Evolutionary conservation across 2,329 filamentous ascomycete species (phyloP), one percentile per base, ranked within the genome.

Genomic region (Fusarium irregulare): DNA sequence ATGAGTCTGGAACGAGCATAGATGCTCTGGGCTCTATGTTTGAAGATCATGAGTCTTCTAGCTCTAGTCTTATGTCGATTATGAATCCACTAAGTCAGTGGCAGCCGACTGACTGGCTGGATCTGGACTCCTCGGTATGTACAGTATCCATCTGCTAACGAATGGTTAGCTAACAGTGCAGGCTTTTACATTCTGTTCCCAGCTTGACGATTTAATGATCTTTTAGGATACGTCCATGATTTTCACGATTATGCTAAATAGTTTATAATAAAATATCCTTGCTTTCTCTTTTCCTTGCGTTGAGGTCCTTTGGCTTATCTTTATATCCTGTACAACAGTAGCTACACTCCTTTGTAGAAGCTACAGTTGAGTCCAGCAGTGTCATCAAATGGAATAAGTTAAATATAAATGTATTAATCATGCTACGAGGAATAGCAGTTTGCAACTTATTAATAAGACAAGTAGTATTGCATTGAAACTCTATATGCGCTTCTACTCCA

Each of bases 101-200:
- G 59, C 64, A 64, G 10, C 60, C 64, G 2, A 61, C 60, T 16
- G 66, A 68, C 37, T 68, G 66, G 66, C 3, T 68, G 4, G 59
- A 68, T 11, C 54, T 68, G 0, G 60, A 68, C 21, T 68, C 64
- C 4, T 64, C 50, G 16, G 60, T 59, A 64, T 28, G 45, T 34
- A 11, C 8, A 6, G 2, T 8, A 5, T 3, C 10, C 10, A 7
- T 16, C 21, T 11, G 3, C 6, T 12, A 0, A 6, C 2, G 14
- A 8, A 2, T 5, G 0, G 1, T 46, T 48, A 14, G 10, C 14
- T 11, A 5, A 14, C 6, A 3, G 4, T 13, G 4, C 5, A 64
- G 61, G 61, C 60, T 5, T 64, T 64, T 11, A 64, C 59, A 0
- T 64, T 64, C 12, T 64, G 62, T 18, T 64, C 59, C 5, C 60